Evolutionary conservation across 2,329 filamentous ascomycete species (phyloP), one percentile per base, ranked within the genome.

Genomic region (Diplodia corticola): DNA sequence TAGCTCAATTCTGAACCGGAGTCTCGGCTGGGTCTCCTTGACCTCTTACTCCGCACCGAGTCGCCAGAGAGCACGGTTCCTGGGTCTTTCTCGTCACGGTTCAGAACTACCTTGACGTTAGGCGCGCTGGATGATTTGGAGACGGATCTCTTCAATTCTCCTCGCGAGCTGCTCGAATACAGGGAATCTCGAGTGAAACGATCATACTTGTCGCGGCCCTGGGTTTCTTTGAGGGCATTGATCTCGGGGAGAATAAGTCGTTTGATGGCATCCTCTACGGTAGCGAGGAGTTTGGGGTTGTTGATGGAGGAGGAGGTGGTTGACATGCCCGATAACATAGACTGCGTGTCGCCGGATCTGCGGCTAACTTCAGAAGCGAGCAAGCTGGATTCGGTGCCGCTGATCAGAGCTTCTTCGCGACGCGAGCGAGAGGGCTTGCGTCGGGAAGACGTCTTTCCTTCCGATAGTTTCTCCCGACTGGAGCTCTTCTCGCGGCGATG

Each of bases 261-360:
- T 69, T 92, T 89, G 73, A 97, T 96, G 15, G 93, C 93, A 79
- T 97, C 93, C 79, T 97, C 93, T 3, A 97, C 93, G 0, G 93
- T 95, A 73, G 95, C 91, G 2, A 97, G 84, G 1, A 97, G 81
- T 74, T 92, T 95, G 0, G 93, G 93, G 73, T 97, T 97, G 79
- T 96, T 96, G 76, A 96, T 91, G 0, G 91, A 94, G 3, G 91
- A 94, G 3, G 92, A 91, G 1, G 79, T 78, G 67, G 71, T 76
- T 10, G 78, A 79, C 24, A 76, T 70, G 69, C 85, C 84, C 9
- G 88, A 90, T 67, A 84, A 83, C 68, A 83, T 79, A 69, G 88
- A 90, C 68, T 85, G 83, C 64, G 83, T 80, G 71, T 87, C 84
- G 17, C 80, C 82, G 48, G 85, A 86, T 68, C 81, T 82, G 40